phyloP scores from a whole-genome alignment of 371 early-diverging fungal species.

The Nematocida sp. region DNA sequence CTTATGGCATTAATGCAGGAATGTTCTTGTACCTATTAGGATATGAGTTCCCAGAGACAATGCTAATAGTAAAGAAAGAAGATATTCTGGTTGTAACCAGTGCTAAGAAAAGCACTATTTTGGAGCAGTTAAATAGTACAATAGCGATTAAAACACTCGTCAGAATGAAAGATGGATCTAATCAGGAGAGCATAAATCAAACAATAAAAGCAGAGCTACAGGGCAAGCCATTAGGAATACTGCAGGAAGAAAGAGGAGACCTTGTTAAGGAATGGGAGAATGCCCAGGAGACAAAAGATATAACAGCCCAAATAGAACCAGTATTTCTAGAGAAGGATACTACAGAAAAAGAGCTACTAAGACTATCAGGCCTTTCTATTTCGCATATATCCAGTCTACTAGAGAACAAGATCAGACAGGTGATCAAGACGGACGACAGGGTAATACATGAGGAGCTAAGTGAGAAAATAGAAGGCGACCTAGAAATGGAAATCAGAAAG shows the following conservation, averaged over 20 bases:
- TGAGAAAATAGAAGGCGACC: conserved; percentile 69
- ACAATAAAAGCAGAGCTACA: conserved; percentile 17
- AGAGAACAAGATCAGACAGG: conserved; percentile 44
- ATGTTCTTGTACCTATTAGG: conserved; percentile 81
- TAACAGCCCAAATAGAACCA: conserved; percentile 31
- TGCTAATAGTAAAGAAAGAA: conserved; percentile 71
- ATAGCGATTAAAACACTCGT: conserved; percentile 31
- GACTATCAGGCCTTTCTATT: neutral
- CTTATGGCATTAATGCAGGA: conserved; percentile 63
- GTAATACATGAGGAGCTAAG: conserved; percentile 79
- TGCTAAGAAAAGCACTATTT: conserved; percentile 69
- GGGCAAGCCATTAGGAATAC: conserved; percentile 48
- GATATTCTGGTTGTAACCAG: conserved; percentile 73
- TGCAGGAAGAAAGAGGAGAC: conserved; percentile 50
- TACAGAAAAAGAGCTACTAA: conserved; percentile 24
- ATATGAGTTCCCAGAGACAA: conserved; percentile 78
- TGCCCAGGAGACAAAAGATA: conserved; percentile 40
- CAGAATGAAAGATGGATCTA: conserved; percentile 56
- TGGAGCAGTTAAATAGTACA: conserved; percentile 31
- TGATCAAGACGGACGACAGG: conserved; percentile 76
- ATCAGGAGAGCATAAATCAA: conserved; percentile 37
- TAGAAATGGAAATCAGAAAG: conserved; percentile 70
- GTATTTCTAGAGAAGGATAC: conserved; percentile 53
- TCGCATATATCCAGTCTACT: conserved; percentile 7
- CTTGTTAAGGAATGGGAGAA: conserved; percentile 46